A percentile compares a stretch with the other conserved stretches of the same genome.
phyloP scores from a whole-genome alignment of 129 eudicot species.

The Scalesia atractyloides region DNA sequence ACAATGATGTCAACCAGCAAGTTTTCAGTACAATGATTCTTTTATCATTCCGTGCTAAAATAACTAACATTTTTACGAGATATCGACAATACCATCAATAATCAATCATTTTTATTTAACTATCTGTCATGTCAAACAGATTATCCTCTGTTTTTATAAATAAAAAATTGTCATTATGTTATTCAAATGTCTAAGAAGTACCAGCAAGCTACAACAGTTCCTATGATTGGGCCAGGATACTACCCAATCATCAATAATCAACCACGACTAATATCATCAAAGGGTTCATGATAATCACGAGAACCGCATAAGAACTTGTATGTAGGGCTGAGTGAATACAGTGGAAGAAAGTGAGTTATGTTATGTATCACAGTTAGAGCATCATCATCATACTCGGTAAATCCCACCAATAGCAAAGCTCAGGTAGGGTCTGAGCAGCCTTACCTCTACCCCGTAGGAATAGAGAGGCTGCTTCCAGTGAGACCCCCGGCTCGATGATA shows the following conservation, averaged over 20 bases:
- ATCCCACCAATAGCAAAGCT: too few relatives aligned
- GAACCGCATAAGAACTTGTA: neutral
- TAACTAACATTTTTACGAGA: neutral
- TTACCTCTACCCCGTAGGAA: too few relatives aligned
- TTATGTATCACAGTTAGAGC: neutral
- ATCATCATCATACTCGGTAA: too few relatives aligned
- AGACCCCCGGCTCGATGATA: too few relatives aligned
- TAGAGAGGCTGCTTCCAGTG: too few relatives aligned
- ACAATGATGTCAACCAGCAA: constrained; percentile 10
- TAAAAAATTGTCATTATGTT: neutral
- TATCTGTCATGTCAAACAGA: neutral
- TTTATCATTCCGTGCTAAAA: neutral
- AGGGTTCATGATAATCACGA: neutral
- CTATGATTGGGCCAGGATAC: neutral
- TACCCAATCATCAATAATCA: neutral
- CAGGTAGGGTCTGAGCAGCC: too few relatives aligned
- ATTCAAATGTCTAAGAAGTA: neutral
- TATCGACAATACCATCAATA: neutral
- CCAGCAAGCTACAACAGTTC: neutral
- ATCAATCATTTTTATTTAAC: neutral
- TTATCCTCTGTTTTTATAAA: neutral
- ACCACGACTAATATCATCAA: neutral
- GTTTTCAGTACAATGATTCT: neutral
- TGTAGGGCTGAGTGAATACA: too few relatives aligned
- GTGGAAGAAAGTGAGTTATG: neutral